Conservation (phyloP, 495 filamentous ascomycete species). For the Penicillium paxilli region DNA sequence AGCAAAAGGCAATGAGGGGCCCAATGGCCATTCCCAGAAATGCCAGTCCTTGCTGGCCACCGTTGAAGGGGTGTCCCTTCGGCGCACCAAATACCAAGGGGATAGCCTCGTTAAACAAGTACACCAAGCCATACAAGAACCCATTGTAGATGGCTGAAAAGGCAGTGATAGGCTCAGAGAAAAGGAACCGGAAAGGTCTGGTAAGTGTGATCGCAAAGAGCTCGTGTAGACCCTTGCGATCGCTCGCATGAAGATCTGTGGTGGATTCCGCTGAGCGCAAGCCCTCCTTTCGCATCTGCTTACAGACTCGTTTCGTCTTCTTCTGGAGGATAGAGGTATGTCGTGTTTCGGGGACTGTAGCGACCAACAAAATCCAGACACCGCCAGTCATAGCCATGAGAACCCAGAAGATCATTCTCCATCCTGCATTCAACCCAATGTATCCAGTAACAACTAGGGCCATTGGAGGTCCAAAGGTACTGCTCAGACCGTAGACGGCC, state of each 20-base stretch:
- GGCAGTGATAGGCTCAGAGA: slow-evolving; percentile 54
- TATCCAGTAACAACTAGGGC: slow-evolving; percentile 46
- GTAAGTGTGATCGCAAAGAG: slow-evolving; percentile 56
- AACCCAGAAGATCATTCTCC: slow-evolving; percentile 47
- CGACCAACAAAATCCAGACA: slow-evolving; percentile 38
- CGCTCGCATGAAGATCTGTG: slow-evolving; percentile 33
- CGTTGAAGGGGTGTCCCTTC: slow-evolving; percentile 43
- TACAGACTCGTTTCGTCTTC: slow-evolving; percentile 47
- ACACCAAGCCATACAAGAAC: slow-evolving; percentile 66
- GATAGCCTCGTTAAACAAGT: slow-evolving; percentile 57
- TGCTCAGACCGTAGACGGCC: slow-evolving; percentile 53
- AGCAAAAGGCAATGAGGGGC: slow-evolving; percentile 38
- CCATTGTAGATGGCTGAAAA: slow-evolving; percentile 58
- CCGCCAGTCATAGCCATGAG: slow-evolving; percentile 47
- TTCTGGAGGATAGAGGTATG: slow-evolving; percentile 51
- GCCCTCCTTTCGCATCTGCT: slow-evolving; percentile 52
- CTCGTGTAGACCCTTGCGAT: slow-evolving; percentile 53
- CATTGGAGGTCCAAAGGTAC: slow-evolving; percentile 39
- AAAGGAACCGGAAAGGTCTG: slow-evolving; percentile 49
- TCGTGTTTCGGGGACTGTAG: slow-evolving; percentile 45
- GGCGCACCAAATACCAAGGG: slow-evolving; percentile 43
- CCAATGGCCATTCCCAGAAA: slow-evolving; percentile 47
- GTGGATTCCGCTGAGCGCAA: slow-evolving; percentile 46
- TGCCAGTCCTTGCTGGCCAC: slow-evolving; percentile 34
- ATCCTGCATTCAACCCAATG: slow-evolving; percentile 36